A percentile compares a stretch with the other conserved stretches of the same genome.
phyloP scores from a whole-genome alignment of 2,329 filamentous ascomycete species.

The Epichloe amarillans region DNA sequence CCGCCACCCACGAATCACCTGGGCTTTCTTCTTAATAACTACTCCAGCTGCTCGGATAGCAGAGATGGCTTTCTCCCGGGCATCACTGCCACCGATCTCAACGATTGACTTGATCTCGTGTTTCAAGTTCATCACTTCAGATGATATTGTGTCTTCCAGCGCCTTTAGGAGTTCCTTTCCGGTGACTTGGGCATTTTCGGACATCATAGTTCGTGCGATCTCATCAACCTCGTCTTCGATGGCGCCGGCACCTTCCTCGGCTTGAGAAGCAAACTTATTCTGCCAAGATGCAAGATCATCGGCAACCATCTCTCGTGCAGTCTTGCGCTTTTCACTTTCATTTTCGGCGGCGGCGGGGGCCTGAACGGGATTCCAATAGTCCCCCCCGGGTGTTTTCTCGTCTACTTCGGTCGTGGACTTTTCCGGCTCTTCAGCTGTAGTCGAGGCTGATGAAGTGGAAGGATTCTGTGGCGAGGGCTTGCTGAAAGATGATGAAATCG shows the following conservation, averaged over 20 bases:
- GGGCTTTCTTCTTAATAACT: conserved; percentile 62
- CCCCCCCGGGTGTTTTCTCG: conserved; percentile 11
- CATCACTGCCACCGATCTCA: conserved; percentile 27
- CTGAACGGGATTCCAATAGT: conserved; percentile 22
- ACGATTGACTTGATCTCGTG: conserved; percentile 51
- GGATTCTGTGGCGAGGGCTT: conserved; percentile 20
- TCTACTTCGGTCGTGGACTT: conserved; percentile 16
- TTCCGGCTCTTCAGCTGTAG: conserved; percentile 7
- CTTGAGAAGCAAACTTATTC: conserved; percentile 71
- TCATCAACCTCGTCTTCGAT: conserved; percentile 59
- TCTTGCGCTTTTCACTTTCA: conserved; percentile 42
- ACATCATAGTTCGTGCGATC: conserved; percentile 40
- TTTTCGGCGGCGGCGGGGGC: conserved; percentile 32
- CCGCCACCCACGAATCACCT: conserved; percentile 66
- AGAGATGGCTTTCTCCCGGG: conserved; percentile 28
- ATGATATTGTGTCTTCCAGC: conserved; percentile 53
- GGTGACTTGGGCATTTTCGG: conserved; percentile 49
- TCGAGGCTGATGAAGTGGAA: conserved; percentile 20
- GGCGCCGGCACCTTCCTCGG: conserved; percentile 62
- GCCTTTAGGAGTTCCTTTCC: conserved; percentile 55
- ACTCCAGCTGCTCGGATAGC: conserved; percentile 55
- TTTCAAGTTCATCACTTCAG: conserved; percentile 54
- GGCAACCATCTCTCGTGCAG: conserved; percentile 53
- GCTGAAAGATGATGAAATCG: conserved; percentile 21
- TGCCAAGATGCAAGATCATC: conserved; percentile 79